phyloP scores from a whole-genome alignment of 1,284 basidiomycete species.

The Papiliotrema laurentii region DNA sequence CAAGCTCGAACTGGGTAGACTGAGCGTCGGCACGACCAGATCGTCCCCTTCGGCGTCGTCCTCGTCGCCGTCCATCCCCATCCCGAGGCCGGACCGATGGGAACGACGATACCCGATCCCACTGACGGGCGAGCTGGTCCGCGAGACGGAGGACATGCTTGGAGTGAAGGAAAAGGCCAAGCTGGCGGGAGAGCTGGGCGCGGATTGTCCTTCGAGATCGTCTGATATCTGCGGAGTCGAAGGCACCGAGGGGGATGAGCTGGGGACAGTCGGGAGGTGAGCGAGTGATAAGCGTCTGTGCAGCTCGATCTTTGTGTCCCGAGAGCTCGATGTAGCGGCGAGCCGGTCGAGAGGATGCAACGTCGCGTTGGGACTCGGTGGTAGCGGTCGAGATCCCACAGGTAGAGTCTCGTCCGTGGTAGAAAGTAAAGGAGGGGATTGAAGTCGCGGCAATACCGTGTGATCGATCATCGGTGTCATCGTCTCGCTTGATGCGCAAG shows the following conservation, averaged over 20 bases:
- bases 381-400: neutral
- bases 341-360: constrained; percentile 1
- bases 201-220: neutral
- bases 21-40: constrained; percentile 35
- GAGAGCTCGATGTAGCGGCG: neutral
- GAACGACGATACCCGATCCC: neutral
- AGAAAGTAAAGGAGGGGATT: neutral
- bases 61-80: neutral
- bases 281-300: constrained; percentile 1
- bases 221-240: neutral
- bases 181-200: constrained; percentile 6
- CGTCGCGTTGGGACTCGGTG: constrained; percentile 6
- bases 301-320: neutral
- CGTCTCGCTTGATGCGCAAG: neutral
- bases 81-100: neutral
- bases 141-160: constrained; percentile 23
- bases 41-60: too few species aligned
- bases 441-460: neutral
- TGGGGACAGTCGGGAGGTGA: neutral
- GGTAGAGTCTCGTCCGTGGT: neutral
- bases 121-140: constrained; percentile 13
- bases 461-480: neutral
- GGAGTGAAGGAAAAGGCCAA: constrained; percentile 17
- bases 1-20: constrained; percentile 33
- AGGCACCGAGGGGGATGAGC: neutral